phyloP scores from a whole-genome alignment of 2,329 filamentous ascomycete genomes.

The Elsinoe necatrix region DNA sequence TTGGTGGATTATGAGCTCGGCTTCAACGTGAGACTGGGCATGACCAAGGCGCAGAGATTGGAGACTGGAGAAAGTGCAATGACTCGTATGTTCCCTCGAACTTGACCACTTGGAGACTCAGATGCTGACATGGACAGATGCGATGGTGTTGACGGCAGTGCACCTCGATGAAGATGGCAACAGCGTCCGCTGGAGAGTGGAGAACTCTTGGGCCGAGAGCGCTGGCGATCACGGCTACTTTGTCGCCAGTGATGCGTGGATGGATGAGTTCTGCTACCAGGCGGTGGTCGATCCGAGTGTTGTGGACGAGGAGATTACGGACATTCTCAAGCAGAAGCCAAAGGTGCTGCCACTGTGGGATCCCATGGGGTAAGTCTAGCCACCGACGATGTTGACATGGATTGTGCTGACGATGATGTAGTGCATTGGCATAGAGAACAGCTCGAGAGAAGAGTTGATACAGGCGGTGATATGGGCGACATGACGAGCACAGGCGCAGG shows the following conservation, averaged over 20 bases:
- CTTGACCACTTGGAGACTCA: not conserved
- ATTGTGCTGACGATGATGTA: not conserved
- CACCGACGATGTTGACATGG: not conserved
- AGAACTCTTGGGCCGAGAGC: constrained; percentile 72
- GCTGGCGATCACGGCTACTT: constrained; percentile 74
- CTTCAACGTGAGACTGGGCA: constrained; percentile 65
- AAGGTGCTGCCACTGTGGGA: constrained; percentile 54
- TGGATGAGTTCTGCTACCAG: constrained; percentile 68
- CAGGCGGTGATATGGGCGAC: not conserved
- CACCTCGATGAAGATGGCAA: constrained; percentile 61
- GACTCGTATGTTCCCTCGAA: constrained; percentile 47
- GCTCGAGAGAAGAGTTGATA: not conserved
- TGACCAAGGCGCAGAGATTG: constrained; percentile 69
- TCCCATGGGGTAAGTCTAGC: constrained; percentile 28
- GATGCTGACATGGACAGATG: constrained; percentile 40
- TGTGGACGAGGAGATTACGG: constrained; percentile 53
- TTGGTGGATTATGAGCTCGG: constrained; percentile 74
- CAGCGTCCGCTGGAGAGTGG: constrained; percentile 70
- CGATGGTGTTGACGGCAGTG: constrained; percentile 83
- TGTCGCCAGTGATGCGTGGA: constrained; percentile 70
- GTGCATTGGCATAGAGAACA: not conserved
- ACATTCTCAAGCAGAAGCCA: constrained; percentile 62
- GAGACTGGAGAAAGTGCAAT: constrained; percentile 68
- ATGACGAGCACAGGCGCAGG: not conserved
- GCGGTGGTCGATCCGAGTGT: constrained; percentile 67